Evolutionary conservation across 495 filamentous ascomycete species (phyloP).

Genomic region (Tuber calosporum): DNA sequence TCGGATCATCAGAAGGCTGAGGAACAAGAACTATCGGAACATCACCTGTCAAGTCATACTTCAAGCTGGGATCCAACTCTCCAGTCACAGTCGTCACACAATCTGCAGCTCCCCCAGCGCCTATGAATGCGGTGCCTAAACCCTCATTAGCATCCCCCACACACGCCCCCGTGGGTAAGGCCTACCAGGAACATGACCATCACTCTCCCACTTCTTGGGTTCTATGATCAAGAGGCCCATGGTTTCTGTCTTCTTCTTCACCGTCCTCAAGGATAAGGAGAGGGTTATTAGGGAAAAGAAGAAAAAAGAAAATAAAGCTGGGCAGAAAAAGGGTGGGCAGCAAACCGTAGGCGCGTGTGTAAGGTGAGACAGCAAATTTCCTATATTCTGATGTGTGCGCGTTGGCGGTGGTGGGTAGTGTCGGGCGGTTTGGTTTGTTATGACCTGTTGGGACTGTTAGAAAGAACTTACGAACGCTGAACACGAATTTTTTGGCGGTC

Average conservation of each 20-base stretch:
- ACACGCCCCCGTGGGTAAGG: neutral
- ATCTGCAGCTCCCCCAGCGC: conserved; percentile 49
- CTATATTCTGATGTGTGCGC: neutral
- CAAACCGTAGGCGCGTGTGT: neutral
- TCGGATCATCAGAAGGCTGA: conserved; percentile 72
- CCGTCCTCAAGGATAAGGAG: too few relatives aligned
- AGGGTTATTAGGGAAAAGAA: neutral
- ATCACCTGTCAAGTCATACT: conserved; percentile 62
- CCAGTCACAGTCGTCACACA: conserved; percentile 42
- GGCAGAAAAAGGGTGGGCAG: neutral
- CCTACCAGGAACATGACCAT: conserved; percentile 63
- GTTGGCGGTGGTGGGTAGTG: neutral
- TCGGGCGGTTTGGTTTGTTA: neutral
- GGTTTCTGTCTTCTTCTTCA: neutral
- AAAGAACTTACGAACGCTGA: neutral
- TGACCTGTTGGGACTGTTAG: neutral
- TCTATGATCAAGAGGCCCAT: conserved; percentile 86
- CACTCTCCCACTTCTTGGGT: conserved; percentile 48
- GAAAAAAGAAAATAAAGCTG: neutral
- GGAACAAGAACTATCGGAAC: conserved; percentile 68
- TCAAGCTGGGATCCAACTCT: conserved; percentile 49
- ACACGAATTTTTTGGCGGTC: neutral
- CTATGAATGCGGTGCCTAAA: conserved; percentile 38
- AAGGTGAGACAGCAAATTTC: neutral
- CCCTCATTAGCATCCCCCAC: conserved; percentile 2